Evolutionary conservation across 805 yeast species (phyloP), one percentile per base, ranked within the genome.

Genomic region (Yarrowia deformans): DNA sequence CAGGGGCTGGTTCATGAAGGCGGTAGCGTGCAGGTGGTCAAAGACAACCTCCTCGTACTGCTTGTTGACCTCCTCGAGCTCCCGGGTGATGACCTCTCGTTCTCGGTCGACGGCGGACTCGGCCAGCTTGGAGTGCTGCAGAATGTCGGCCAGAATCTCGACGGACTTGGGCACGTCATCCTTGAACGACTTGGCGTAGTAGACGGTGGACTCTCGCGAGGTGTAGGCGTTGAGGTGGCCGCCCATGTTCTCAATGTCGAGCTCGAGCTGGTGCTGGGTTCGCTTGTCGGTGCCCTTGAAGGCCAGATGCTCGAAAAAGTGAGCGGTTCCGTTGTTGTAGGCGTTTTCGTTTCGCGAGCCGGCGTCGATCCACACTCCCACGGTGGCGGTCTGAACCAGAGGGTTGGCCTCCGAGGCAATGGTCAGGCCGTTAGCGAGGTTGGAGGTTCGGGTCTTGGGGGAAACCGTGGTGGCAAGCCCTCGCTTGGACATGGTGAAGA

Each of bases 201-300:
- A 95, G 9, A 94, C 99, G 0, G 99, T 95, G 80, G 93, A 93
- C 77, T 95, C 99, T 76, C 99, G 87, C 23, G 97, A 92, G 1
- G 99, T 95, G 82, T 95, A 95, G n/a, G 99, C 99, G 78, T 96
- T 95, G 75, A 95, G 85, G 80, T 95, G 99, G 34, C 97, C 92
- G 4, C 99, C 99, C 75, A 93, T 86, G 81, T 95, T 90, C 79
- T 95, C 99, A 70, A 95, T 91, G 80, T 95, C 98, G 56, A 93
- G 82, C 79, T 95, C 99, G 69, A 95, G 83, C 70, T 87, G 87
- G 69, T 87, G 82, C 81, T 95, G 98, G 13, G 91, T 81, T 77
- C 99, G 85, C 69, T 83, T 84, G 68, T 84, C 79, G 14, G 99
- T 95, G 32, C 99, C 99, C 78, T 95, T 95, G 83, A 95, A 95